Base-by-base conservation (phyloP, 257 asterid genomes). In the Ilex aquifolium region DNA sequence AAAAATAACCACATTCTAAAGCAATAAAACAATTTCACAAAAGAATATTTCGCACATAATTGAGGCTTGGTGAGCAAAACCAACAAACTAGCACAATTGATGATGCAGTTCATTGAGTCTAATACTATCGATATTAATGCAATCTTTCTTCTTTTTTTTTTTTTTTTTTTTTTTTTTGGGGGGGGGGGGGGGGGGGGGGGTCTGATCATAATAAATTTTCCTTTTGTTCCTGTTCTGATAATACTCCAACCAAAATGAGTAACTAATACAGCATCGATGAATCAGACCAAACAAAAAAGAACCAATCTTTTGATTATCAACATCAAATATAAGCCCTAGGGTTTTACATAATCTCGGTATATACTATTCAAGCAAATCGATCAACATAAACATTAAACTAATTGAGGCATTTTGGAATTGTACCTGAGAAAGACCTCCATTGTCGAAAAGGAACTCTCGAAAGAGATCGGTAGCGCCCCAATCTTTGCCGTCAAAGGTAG, bases 381-480 rank as follows among this genome's bases (percentile, higher is more conserved):
- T 31, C 17, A 11, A 14, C 40, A 5, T 32, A 29, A 9, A 17
- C 40, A 63, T 29, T 15, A 39, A 5, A 2, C n/a, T 56, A 57
- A 60, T 13, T 6, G 55, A 52, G 54, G 2, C 2, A 39, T 17
- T 39, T 68, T 16, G 39, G 12, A 4, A 53, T 15, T 4, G 27
- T 5, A 92, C 96, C 88, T 83, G 82, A 66, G 91, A 83, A 27
- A 89, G 77, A 67, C 83, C 83, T 30, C 74, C 86, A 14, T 83
- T 78, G 31, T 85, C 91, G 74, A 78, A 73, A 13, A 92, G 83
- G 60, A 88, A 89, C 60, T 81, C 85, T 10, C 68, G 82, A 81
- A 92, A 92, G 59, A 89, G 80, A 60, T 83, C 90, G 66, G 71
- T 64, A 46, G 81, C 80, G 63, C 99, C 97, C 95, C 96, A 89